phyloP scores from a whole-genome alignment of 2,329 filamentous ascomycete genomes.

The Colletotrichum higginsianum region DNA sequence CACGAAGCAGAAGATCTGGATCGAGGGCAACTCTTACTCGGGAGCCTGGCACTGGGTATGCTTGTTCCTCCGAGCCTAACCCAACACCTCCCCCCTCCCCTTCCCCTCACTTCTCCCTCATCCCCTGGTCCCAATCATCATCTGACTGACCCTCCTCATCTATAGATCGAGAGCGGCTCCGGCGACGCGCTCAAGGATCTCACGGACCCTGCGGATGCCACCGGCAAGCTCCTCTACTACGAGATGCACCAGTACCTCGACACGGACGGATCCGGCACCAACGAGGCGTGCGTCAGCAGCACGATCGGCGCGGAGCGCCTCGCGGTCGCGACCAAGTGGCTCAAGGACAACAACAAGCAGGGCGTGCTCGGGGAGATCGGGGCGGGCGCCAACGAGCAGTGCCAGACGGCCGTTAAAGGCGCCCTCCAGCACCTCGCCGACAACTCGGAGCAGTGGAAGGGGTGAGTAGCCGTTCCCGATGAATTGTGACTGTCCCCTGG shows the following conservation, averaged over 20 bases:
- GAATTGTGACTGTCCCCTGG: neutral
- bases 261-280: conserved; percentile 62
- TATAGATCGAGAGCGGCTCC: conserved; percentile 50
- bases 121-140: too few relatives aligned
- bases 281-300: conserved; percentile 57
- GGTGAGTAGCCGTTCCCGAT: conserved; percentile 42
- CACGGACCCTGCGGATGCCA: conserved; percentile 58
- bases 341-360: conserved; percentile 63
- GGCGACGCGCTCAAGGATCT: conserved; percentile 55
- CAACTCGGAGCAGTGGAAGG: conserved; percentile 67
- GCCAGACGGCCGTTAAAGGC: conserved; percentile 62
- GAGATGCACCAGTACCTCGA: conserved; percentile 70
- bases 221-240: conserved; percentile 60
- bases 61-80: neutral
- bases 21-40: conserved; percentile 64
- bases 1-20: conserved; percentile 63
- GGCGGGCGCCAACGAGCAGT: conserved; percentile 62
- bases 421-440: conserved; percentile 64
- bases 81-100: too few relatives aligned
- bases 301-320: conserved; percentile 62
- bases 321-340: conserved; percentile 62
- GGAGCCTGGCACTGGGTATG: conserved; percentile 56
- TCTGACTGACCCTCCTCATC: neutral
- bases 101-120: too few relatives aligned
- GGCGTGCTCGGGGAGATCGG: conserved; percentile 67